phyloP scores from a whole-genome alignment of 352 stramenopile genomes.

The Phytophthora pseudosyringae region DNA sequence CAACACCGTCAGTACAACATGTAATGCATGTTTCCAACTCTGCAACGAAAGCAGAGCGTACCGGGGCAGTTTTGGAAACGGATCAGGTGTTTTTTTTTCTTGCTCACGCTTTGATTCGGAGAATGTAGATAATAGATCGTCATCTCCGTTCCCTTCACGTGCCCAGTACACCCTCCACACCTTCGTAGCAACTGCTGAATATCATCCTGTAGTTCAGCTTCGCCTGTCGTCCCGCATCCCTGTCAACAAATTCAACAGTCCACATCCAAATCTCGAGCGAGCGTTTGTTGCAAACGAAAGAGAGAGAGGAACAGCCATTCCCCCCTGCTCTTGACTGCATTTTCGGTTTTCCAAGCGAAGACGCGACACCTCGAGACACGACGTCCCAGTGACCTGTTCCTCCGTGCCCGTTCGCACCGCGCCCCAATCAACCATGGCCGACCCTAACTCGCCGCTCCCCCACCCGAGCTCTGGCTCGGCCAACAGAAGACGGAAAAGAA shows the following conservation, averaged over 20 bases:
- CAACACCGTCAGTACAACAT: slow-evolving; percentile 12
- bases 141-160: slow-evolving; percentile 52
- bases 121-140: slow-evolving; percentile 80
- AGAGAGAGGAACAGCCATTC: slow-evolving; percentile 28
- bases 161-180: slow-evolving; percentile 8
- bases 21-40: slow-evolving; percentile 8
- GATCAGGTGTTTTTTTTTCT: slow-evolving; percentile 42
- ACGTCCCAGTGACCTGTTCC: slow-evolving; percentile 14
- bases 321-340: slow-evolving; percentile 25
- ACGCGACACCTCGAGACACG: slow-evolving; percentile 23
- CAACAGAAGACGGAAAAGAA: slow-evolving; percentile 28
- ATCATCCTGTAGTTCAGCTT: neutral
- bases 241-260: slow-evolving; percentile 24
- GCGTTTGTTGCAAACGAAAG: slow-evolving; percentile 35
- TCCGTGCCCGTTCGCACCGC: slow-evolving; percentile 3
- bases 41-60: slow-evolving; percentile 6
- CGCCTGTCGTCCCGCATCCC: slow-evolving; percentile 13
- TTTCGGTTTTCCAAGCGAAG: slow-evolving; percentile 43
- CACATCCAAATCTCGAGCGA: slow-evolving; percentile 5
- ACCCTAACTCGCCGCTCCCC: slow-evolving; percentile 28
- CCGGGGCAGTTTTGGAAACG: slow-evolving; percentile 30
- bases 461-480: neutral
- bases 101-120: slow-evolving; percentile 52
- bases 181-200: neutral
- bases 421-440: slow-evolving; percentile 34